Base-by-base conservation (phyloP, 2,329 filamentous ascomycete species). In the Aspergillus amoenus region DNA sequence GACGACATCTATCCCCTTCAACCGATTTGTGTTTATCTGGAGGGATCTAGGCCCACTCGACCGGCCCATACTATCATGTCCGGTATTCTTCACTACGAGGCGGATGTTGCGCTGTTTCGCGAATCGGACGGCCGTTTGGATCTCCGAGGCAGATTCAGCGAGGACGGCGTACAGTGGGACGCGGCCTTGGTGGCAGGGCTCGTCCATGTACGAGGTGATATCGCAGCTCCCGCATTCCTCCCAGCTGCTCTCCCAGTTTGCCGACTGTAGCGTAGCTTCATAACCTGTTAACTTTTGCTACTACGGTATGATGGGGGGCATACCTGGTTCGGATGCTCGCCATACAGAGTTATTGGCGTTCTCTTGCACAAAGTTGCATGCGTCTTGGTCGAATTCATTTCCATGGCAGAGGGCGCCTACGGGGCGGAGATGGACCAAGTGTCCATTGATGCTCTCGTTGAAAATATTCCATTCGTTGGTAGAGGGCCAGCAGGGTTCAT, bases 251-350 rank as follows among this genome's bases (percentile, higher is more conserved):
- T 50, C 47, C 47, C 47, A 50, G 47, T 40, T 40, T 0, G 21
- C 12, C 5, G 18, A 6, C 27, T 50, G 47, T 8, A 50, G 22
- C 1, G 47, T n/a, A 6, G 15, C 47, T 50, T 1, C 5, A 43
- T 43, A 5, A 2, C 12, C 9, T 12, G 3, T 43, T 22, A 43
- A 12, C 8, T 6, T 6, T 18, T 18, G 1, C 0, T 13, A 12
- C 4, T 2, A 9, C 21, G 1, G 8, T 13, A n/a, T 4, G 18
- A 7, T 15, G 9, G 5, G 5, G 27, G 5, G 0, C 7, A 17
- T 40, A 50, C 47, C 47, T 41, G 47, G 47, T 5, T 50, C 13
- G 2, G 34, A 24, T n/a, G 22, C 37, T 12, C 47, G 32, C 47
- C 47, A 50, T 5, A 2, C 4, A 12, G 34, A 9, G 21, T 41